phyloP scores from a whole-genome alignment of 2,329 filamentous ascomycete species.

The Ophiognomonia clavigignenti-juglandacearum region DNA sequence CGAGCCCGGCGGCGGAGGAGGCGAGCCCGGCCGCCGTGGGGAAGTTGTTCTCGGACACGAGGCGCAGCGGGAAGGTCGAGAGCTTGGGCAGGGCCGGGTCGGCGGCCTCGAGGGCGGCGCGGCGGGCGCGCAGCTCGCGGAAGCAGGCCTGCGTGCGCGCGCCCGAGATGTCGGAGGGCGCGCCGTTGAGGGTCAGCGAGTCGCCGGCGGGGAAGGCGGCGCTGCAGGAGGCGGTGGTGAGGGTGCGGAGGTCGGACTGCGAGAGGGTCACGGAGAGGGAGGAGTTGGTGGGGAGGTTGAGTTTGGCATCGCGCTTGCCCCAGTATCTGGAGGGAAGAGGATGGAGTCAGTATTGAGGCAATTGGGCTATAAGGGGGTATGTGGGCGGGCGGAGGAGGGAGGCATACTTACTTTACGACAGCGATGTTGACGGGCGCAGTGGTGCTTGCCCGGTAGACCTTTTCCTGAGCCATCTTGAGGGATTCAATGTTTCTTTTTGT shows the following conservation, averaged over 20 bases:
- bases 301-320: conserved; percentile 90
- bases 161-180: conserved; percentile 76
- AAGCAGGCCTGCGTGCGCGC: conserved; percentile 94
- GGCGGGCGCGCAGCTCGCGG: conserved; percentile 73
- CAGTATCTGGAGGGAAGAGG: conserved; percentile 55
- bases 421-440: conserved; percentile 98
- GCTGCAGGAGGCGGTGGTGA: conserved; percentile 93
- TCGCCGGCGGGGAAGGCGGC: conserved; percentile 56
- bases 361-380: conserved; percentile 4
- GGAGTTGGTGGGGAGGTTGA: conserved; percentile 97
- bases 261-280: conserved; percentile 96
- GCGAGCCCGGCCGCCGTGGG: conserved; percentile 90
- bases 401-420: conserved; percentile 73
- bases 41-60: conserved; percentile 98
- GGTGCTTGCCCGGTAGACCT: conserved; percentile 85
- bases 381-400: conserved; percentile 18
- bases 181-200: conserved; percentile 78
- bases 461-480: conserved; percentile 40
- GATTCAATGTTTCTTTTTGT: no score
- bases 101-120: conserved; percentile 67
- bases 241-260: conserved; percentile 86
- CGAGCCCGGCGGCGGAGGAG: conserved; percentile 65
- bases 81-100: conserved; percentile 78
- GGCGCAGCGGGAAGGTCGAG: conserved; percentile 68
- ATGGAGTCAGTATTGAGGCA: conserved; percentile 17